Conservation (phyloP, 441 rosid species). For the Brassica hybrid region DNA sequence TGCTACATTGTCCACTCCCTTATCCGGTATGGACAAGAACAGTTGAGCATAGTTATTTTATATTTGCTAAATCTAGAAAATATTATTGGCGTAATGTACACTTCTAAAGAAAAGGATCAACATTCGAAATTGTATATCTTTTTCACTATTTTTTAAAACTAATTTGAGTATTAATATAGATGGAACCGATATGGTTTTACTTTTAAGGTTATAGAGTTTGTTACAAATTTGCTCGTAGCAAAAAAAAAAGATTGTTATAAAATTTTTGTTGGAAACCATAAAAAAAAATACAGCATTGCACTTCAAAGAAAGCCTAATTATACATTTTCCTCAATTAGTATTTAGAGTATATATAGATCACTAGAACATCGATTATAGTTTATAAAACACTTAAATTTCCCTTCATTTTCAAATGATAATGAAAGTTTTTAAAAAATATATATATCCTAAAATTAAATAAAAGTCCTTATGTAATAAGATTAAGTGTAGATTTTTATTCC, state of each 20-base stretch:
- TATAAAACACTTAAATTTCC: not conserved
- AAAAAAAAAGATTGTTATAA: too few relatives aligned
- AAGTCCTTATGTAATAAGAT: not conserved
- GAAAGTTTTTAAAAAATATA: not conserved
- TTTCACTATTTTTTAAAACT: not conserved
- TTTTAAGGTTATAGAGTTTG: not conserved
- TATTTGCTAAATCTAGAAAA: not conserved
- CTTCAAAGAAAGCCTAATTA: not conserved
- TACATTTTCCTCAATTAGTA: not conserved
- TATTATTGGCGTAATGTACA: not conserved
- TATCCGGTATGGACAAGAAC: conserved; percentile 34
- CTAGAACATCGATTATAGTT: not conserved
- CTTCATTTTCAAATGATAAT: not conserved
- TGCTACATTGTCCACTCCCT: conserved; percentile 39
- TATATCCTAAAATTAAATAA: not conserved
- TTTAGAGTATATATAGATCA: not conserved
- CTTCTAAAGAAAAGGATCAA: not conserved
- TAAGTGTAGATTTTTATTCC: not conserved
- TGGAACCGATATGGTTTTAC: not conserved
- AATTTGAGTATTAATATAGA: not conserved
- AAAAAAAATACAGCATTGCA: not conserved
- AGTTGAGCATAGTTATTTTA: not conserved
- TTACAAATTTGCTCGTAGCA: not conserved
- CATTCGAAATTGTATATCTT: too few relatives aligned
- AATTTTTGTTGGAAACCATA: not conserved